phyloP scores from a whole-genome alignment of 768 basidiomycete species.

The Pleurotus ostreatus region DNA sequence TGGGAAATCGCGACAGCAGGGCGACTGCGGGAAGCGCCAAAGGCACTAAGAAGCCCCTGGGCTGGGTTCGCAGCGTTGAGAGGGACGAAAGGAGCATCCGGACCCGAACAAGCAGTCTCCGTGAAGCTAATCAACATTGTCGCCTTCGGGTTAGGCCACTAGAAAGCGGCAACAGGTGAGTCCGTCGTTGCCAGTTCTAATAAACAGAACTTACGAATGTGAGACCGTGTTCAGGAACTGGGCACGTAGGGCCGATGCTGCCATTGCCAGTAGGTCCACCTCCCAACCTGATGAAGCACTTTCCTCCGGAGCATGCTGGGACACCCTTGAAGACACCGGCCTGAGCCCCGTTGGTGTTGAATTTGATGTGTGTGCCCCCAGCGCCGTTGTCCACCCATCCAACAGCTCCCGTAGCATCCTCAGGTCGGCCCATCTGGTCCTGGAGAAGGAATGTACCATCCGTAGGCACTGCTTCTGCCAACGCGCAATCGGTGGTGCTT shows the following conservation, averaged over 20 bases:
- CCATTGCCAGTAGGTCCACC: constrained; percentile 2
- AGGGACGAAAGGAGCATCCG: not conserved
- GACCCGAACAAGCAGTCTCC: constrained; percentile 4
- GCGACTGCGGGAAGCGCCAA: not conserved
- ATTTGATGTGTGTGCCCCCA: not conserved
- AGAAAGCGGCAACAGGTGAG: not conserved
- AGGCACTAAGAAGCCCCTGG: not conserved
- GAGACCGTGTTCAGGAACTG: not conserved
- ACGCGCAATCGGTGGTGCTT: not conserved
- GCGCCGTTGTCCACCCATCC: not conserved
- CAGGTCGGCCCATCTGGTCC: not conserved
- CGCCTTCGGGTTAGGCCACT: constrained; percentile 5
- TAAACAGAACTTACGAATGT: not conserved
- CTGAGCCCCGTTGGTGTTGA: constrained; percentile 1
- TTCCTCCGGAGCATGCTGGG: not conserved
- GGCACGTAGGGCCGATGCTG: not conserved
- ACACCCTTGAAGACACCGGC: constrained; percentile 1
- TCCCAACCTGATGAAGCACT: constrained; percentile 1
- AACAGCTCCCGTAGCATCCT: not conserved
- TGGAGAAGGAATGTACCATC: not conserved
- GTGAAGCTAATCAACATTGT: not conserved
- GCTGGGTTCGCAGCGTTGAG: not conserved
- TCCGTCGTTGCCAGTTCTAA: not conserved
- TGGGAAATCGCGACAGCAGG: not conserved
- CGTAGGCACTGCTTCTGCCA: constrained; percentile 1